Percentiles rank a stretch among this genome's conserved stretches.
phyloP scores from a whole-genome alignment of 495 filamentous ascomycete species.

The Bacidia rubella region DNA sequence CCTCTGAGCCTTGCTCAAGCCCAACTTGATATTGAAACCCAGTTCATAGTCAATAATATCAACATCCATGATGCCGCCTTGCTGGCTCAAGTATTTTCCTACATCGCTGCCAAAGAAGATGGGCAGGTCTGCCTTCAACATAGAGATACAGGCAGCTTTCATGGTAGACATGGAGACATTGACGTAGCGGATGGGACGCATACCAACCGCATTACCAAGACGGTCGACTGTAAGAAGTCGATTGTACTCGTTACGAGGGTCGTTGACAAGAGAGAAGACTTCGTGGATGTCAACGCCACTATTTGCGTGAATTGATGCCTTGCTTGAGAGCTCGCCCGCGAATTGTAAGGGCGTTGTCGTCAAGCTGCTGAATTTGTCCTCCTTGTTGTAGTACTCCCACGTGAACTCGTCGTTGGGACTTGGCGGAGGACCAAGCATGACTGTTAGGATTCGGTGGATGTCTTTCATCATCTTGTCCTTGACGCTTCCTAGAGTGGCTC shows the following conservation, averaged over 20 bases:
- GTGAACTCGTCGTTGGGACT: conserved; percentile 49
- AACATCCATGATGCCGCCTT: conserved; percentile 63
- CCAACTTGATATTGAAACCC: conserved; percentile 60
- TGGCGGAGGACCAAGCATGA: conserved; percentile 68
- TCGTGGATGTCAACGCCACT: conserved; percentile 38
- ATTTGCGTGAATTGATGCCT: conserved; percentile 34
- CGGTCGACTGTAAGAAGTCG: conserved; percentile 59
- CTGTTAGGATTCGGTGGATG: conserved; percentile 61
- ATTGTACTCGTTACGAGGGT: conserved; percentile 61
- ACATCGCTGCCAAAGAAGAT: conserved; percentile 86
- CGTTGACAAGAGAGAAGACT: conserved; percentile 70
- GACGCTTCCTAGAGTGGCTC: conserved; percentile 29
- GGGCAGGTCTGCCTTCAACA: conserved; percentile 61
- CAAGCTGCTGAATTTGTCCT: conserved; percentile 44
- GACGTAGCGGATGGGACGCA: conserved; percentile 58
- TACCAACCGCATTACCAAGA: conserved; percentile 66
- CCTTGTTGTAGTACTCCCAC: conserved; percentile 64
- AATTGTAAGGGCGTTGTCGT: conserved; percentile 52
- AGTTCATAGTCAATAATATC: conserved; percentile 59
- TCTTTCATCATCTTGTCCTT: conserved; percentile 66
- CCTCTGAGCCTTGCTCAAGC: conserved; percentile 58
- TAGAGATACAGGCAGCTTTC: conserved; percentile 58
- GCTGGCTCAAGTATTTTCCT: conserved; percentile 57
- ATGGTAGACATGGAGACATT: conserved; percentile 63
- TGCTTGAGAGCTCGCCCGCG: conserved; percentile 36